Evolutionary conservation across 441 rosid species (phyloP).

Genomic region (Manihot esculenta): DNA sequence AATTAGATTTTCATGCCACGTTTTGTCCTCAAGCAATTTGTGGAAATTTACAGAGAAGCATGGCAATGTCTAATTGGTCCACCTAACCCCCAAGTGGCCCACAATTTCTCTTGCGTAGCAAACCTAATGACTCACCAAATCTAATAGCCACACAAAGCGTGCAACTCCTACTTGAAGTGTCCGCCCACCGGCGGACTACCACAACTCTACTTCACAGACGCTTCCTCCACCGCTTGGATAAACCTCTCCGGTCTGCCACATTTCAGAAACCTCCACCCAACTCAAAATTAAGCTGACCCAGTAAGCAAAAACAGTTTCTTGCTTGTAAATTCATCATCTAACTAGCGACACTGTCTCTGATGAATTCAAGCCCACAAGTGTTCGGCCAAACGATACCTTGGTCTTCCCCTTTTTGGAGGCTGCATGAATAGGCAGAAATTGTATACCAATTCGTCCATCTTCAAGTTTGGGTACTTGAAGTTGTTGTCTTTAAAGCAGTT

Average conservation of each 20-base stretch:
- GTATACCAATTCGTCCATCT: conserved; percentile 27
- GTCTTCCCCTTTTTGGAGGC: conserved; percentile 28
- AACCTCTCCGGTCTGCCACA: background rate
- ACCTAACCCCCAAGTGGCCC: conserved; percentile 23
- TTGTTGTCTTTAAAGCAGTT: conserved; percentile 26
- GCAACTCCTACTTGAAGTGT: conserved; percentile 18
- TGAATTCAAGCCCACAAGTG: conserved; percentile 10
- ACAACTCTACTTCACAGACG: too few species aligned
- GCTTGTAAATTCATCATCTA: background rate
- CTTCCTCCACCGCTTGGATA: conserved; percentile 14
- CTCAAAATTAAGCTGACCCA: background rate
- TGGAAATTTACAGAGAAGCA: conserved; percentile 24
- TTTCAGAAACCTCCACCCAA: background rate
- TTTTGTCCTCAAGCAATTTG: background rate
- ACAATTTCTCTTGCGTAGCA: background rate
- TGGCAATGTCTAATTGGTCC: conserved; percentile 23
- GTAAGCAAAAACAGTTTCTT: background rate
- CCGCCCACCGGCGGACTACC: conserved; percentile 32
- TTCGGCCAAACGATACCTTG: background rate
- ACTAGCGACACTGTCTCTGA: background rate
- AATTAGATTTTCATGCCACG: too few species aligned
- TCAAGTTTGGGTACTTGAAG: conserved; percentile 48
- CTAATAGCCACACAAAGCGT: conserved; percentile 30
- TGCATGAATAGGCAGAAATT: conserved; percentile 63
- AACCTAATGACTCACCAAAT: conserved; percentile 13